Base-by-base conservation (phyloP, 164 flowering plant genomes). In the Stephania cephalantha region DNA sequence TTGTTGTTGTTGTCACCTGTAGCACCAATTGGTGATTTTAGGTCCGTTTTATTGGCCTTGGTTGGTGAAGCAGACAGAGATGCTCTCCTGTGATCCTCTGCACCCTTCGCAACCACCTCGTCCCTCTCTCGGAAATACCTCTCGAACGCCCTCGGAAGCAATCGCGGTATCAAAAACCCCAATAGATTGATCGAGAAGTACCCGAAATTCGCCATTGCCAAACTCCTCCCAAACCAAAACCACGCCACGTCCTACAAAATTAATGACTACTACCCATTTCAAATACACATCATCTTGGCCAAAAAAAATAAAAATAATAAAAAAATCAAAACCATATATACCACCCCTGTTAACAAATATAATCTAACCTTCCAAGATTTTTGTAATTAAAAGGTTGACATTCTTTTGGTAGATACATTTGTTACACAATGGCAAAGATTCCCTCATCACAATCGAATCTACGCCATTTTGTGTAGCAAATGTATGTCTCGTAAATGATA, bases 141-240 rank as follows among this genome's bases (percentile, higher is more conserved):
- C 82, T 93, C 94, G 74, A 95, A 93, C 0, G 99, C 95, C 72
- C 83, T 85, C 1, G 99, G 99, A 10, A 95, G 87, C 76, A 91
- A 90, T 30, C 79, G 79, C 0, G 99, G 99, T 58, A 95, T 88
- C 82, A 95, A 79, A 76, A 95, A 95, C 1, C 81, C 85, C 10
- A 91, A 89, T 15, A 93, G 84, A 75, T 90, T 95, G 73, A 86
- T 79, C 2, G 91, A 86, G 77, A 93, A 95, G 71, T 95, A 93
- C 0, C 53, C 76, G 1, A 91, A 70, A 72, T 95, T 95, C 0
- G 90, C 90, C 0, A 78, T 78, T 0, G 97, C 88, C 45, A 95
- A 73, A 0, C 52, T 66, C 85, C 82, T 87, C 67, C 97, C 97
- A 61, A 92, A 93, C 99, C 97, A 93, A 70, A 35, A 79, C 99